A percentile compares a stretch with the other conserved stretches of the same genome.
Evolutionary conservation across 495 filamentous ascomycete genomes (phyloP).

Genomic region (Trichoderma asperelloides): DNA sequence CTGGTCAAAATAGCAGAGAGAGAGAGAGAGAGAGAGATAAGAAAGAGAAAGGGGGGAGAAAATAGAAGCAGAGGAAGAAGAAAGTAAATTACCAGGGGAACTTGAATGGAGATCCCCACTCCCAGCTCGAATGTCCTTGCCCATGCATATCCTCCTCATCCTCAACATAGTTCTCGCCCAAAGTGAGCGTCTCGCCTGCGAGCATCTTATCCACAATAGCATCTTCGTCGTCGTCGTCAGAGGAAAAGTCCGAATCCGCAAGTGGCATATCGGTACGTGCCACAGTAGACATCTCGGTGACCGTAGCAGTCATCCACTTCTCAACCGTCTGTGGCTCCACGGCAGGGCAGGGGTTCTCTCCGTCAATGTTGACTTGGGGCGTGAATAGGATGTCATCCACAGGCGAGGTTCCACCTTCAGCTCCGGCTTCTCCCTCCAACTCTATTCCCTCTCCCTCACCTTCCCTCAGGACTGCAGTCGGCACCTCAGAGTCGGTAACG

Average conservation of each 20-base stretch:
- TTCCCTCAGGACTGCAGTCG: conserved; percentile 9
- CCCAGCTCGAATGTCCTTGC: neutral
- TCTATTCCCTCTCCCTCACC: conserved; percentile 9
- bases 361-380: neutral
- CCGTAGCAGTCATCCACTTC: conserved; percentile 8
- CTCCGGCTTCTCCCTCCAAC: neutral
- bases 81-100: neutral
- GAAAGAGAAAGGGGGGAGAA: neutral
- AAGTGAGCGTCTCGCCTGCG: neutral
- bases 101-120: neutral
- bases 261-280: neutral
- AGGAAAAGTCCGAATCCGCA: neutral
- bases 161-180: neutral
- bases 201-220: neutral
- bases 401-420: conserved; percentile 6
- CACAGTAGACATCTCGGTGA: neutral
- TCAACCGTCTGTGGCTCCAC: neutral
- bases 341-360: neutral
- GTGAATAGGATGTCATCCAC: neutral
- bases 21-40: neutral
- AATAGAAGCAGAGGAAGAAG: neutral
- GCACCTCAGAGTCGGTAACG: conserved; percentile 4
- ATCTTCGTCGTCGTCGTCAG: neutral
- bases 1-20: neutral
- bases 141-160: neutral